Base-by-base conservation (phyloP, 208 protist genomes). In the Trypanosoma rangeli region DNA sequence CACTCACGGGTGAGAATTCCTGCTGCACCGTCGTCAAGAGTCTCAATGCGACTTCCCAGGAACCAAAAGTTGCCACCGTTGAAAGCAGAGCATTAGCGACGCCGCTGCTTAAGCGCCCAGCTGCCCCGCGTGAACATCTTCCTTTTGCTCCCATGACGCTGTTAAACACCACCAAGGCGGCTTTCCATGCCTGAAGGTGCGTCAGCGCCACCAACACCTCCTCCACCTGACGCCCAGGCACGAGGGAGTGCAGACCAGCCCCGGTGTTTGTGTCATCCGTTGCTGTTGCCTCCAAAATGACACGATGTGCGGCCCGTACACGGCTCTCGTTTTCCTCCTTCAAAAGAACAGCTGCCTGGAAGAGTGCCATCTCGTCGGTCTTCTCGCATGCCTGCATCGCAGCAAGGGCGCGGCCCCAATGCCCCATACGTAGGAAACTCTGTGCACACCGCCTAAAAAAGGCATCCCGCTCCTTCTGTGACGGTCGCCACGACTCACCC, bases 61-160 rank as follows among this genome's bases (percentile, higher is more conserved):
- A 64, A 16, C 46, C 65, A 54, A 26, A 56, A n/a, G 18, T 56
- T 37, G 64, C 55, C 3, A 77, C 72, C 61, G 64, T 71, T 22
- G 72, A 71, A 59, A 77, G 59, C 18, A 77, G 39, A n/a, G 49
- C 55, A 3, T 65, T 60, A 59, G 67, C 28, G 28, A 49, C 54
- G 39, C 13, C 35, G 26, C 62, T 24, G 24, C 57, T 28, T 13
- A 37, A 55, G n/a, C 33, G 33, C 22, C 7, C 9, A 22, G n/a
- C 13, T 4, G 22, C 44, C 9, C 28, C 42, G 35, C 18, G 9
- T 55, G 37, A 46, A 3, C 28, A 62, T 0, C 54, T 31, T 26
- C 49, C 18, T 53, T 52, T 4, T 28, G 5, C n/a, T 1, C 10
- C 44, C 20, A 37, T 10, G 28, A 18, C 46, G n/a, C 54, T 31